Percentiles rank a stretch among this genome's conserved stretches.
Evolutionary conservation across 495 filamentous ascomycete genomes (phyloP).

Genomic region (Penicillium subrubescens): DNA sequence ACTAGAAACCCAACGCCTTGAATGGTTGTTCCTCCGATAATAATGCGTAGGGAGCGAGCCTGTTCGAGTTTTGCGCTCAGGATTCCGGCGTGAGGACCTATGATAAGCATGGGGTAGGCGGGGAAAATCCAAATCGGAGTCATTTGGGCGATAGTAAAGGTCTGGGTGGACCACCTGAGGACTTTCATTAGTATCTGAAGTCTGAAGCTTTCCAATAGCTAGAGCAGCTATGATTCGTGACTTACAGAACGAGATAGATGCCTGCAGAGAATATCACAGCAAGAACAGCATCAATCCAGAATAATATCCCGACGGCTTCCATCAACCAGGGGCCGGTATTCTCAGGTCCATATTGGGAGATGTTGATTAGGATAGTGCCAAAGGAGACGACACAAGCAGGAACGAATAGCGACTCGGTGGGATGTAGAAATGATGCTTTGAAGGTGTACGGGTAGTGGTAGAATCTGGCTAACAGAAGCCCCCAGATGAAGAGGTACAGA

Average conservation of each 20-base stretch:
- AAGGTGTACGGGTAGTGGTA: constrained; percentile 71
- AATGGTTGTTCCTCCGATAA: constrained; percentile 69
- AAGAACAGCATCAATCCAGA: constrained; percentile 71
- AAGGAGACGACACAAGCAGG: constrained; percentile 71
- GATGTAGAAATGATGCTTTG: constrained; percentile 70
- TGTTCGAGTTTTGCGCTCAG: constrained; percentile 55
- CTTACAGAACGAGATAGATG: constrained; percentile 71
- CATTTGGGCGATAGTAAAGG: constrained; percentile 84
- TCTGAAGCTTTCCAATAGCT: background rate
- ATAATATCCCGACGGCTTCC: constrained; percentile 61
- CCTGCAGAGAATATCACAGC: constrained; percentile 64
- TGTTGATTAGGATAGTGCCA: constrained; percentile 78
- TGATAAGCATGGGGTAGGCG: constrained; percentile 80
- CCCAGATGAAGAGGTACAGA: constrained; percentile 70
- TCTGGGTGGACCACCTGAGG: constrained; percentile 65
- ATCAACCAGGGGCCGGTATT: constrained; percentile 70
- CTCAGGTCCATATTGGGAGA: constrained; percentile 74
- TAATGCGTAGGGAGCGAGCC: constrained; percentile 59
- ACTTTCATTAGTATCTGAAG: constrained; percentile 18
- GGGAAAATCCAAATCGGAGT: constrained; percentile 93
- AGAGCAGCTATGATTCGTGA: background rate
- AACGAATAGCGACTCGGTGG: constrained; percentile 78
- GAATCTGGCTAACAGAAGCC: constrained; percentile 70
- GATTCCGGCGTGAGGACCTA: constrained; percentile 72
- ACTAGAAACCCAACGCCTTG: constrained; percentile 88